Evolutionary conservation across 192 early-diverging fungal species (phyloP).

Genomic region (Backusella tarrabulga): DNA sequence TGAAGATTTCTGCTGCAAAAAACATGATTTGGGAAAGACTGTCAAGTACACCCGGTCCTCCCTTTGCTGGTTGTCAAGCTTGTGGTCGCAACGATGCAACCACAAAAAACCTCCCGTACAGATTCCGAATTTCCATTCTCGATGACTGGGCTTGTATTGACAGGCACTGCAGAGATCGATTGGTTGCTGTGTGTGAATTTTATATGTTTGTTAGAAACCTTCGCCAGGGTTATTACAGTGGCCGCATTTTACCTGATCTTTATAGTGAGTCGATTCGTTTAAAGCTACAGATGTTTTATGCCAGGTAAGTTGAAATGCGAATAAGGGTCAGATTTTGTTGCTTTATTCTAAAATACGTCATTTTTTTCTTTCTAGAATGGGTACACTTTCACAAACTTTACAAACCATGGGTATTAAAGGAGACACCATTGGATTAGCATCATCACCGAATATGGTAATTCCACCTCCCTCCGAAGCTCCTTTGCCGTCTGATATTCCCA

Average conservation of each 20-base stretch:
- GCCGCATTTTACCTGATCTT: slow-evolving; percentile 71
- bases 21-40: slow-evolving; percentile 54
- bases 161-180: slow-evolving; percentile 83
- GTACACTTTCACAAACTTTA: slow-evolving; percentile 13
- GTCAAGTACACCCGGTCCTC: slow-evolving; percentile 23
- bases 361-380: slow-evolving; percentile 20
- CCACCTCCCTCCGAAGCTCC: slow-evolving; percentile 37
- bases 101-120: slow-evolving; percentile 44
- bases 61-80: slow-evolving; percentile 47
- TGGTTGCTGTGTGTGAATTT: slow-evolving; percentile 91
- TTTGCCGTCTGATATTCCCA: background rate
- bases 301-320: slow-evolving; percentile 16
- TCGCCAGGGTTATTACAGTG: slow-evolving; percentile 81
- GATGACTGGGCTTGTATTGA: slow-evolving; percentile 79
- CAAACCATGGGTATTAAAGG: slow-evolving; percentile 51
- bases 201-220: slow-evolving; percentile 91
- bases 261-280: slow-evolving; percentile 81
- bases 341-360: background rate
- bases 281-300: slow-evolving; percentile 90
- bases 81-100: slow-evolving; percentile 47
- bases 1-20: slow-evolving; percentile 52
- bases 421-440: slow-evolving; percentile 17
- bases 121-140: slow-evolving; percentile 65
- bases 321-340: background rate
- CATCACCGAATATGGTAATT: slow-evolving; percentile 22